These are phyloP conservation scores for Sporobolomyces roseus DNA, from an alignment of 768 basidiomycete species.

Conservation along the genomic window DNA sequence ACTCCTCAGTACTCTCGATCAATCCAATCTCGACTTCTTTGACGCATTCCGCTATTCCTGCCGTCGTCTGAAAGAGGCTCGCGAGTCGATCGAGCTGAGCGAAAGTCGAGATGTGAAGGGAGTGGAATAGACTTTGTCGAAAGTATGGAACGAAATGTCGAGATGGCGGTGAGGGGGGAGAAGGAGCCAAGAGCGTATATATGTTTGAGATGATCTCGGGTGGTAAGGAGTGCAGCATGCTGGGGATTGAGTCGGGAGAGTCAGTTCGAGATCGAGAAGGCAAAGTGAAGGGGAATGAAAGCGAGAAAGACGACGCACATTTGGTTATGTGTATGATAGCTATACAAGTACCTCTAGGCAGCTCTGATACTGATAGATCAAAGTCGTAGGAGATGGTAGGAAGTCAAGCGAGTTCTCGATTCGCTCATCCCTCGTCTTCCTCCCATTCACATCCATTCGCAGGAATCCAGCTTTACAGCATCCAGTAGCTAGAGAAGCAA, in stretches of 20 bases:
- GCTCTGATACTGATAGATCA: no score
- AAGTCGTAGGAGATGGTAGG: no score
- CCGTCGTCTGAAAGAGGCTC: background rate
- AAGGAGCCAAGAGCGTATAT: background rate
- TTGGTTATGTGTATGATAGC: no score
- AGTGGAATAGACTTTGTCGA: conserved; percentile 5
- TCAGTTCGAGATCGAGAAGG: conserved; percentile 2
- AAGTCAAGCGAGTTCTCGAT: no score
- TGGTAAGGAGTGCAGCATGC: conserved; percentile 9
- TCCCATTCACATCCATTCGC: no score
- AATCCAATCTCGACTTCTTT: background rate
- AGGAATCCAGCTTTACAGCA: no score
- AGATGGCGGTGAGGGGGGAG: conserved; percentile 10
- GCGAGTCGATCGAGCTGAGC: background rate
- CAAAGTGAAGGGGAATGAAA: no score
- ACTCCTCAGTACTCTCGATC: conserved; percentile 5
- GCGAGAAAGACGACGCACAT: no score
- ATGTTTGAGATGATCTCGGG: conserved; percentile 25
- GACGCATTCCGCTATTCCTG: background rate
- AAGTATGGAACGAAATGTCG: conserved; percentile 26
- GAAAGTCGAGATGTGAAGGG: conserved; percentile 3
- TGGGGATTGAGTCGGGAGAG: background rate
- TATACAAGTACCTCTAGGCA: no score
- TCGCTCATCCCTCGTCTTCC: no score
- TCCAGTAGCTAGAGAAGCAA: no score